Conservation (phyloP, 805 yeast species). For the Candida boidinii region DNA sequence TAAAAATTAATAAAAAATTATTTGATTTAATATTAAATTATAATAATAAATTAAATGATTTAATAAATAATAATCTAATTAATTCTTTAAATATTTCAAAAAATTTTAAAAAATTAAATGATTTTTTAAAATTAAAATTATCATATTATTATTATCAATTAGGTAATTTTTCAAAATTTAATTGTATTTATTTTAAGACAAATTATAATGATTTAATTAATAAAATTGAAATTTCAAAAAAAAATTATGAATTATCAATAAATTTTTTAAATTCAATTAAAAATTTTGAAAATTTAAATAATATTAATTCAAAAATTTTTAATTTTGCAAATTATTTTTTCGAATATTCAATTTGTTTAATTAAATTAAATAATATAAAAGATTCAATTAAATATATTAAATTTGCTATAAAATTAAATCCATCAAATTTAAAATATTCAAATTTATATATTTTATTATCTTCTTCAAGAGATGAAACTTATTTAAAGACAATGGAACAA, state of each 20-base stretch:
- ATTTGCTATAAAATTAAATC: conserved; percentile 36
- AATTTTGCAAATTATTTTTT: conserved; percentile 22
- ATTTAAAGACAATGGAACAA: conserved; percentile 24
- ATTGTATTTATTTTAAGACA: not conserved
- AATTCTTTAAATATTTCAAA: not conserved
- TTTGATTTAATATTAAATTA: conserved; percentile 12
- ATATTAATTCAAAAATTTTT: conserved; percentile 7
- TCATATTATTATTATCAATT: not conserved
- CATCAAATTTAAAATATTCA: conserved; percentile 55
- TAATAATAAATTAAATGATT: conserved; percentile 6
- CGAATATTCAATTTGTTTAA: conserved; percentile 40
- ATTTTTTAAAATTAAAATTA: not conserved
- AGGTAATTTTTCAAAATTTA: not conserved
- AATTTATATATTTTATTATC: conserved; percentile 58
- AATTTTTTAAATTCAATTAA: too few relatives aligned
- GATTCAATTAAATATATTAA: conserved; percentile 40
- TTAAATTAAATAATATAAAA: conserved; percentile 32
- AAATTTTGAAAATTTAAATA: conserved; percentile 6
- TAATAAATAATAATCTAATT: conserved; percentile 4
- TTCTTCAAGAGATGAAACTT: conserved; percentile 48
- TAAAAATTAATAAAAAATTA: conserved; percentile 4
- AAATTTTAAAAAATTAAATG: not conserved
- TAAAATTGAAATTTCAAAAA: too few relatives aligned
- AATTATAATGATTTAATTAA: too few relatives aligned
- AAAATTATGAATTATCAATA: too few relatives aligned